These are phyloP conservation scores for Cyberlindnera euphorbiae DNA, from an alignment of 805 yeast species.

Conservation along the genomic window DNA sequence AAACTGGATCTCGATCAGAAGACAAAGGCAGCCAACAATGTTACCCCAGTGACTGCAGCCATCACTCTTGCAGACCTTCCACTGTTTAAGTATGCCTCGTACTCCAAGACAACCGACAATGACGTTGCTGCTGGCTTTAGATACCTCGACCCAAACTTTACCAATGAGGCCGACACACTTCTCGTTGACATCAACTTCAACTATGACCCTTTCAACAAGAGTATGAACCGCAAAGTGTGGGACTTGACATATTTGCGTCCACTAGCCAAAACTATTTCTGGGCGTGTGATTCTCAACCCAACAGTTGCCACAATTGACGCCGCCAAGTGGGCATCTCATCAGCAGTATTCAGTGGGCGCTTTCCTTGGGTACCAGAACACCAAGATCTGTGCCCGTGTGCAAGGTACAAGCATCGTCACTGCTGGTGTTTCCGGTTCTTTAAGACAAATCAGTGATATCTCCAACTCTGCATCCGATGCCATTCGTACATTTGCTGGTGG, in stretches of 20 bases:
- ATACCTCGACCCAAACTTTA: slow-evolving; percentile 40
- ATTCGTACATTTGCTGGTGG: slow-evolving; percentile 52
- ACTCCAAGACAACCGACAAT: slow-evolving; percentile 31
- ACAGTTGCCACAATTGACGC: slow-evolving; percentile 44
- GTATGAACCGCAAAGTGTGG: slow-evolving; percentile 42
- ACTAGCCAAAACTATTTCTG: slow-evolving; percentile 37
- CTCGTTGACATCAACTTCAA: slow-evolving; percentile 41
- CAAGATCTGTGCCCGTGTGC: slow-evolving; percentile 20
- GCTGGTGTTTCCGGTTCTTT: slow-evolving; percentile 59
- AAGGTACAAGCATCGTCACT: slow-evolving; percentile 27
- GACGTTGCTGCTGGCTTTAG: slow-evolving; percentile 31
- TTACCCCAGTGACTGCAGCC: slow-evolving; percentile 37
- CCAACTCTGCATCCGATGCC: slow-evolving; percentile 49
- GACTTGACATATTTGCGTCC: slow-evolving; percentile 45
- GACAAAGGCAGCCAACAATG: slow-evolving; percentile 1
- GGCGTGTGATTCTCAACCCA: slow-evolving; percentile 44
- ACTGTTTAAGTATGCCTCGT: slow-evolving; percentile 27
- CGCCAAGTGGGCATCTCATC: slow-evolving; percentile 45
- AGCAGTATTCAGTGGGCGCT: slow-evolving; percentile 43
- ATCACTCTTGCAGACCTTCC: slow-evolving; percentile 36
- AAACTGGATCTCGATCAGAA: slow-evolving; percentile 36
- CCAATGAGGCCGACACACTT: slow-evolving; percentile 56
- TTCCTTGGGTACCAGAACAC: slow-evolving; percentile 43
- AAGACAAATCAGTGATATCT: slow-evolving; percentile 50
- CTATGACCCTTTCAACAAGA: slow-evolving; percentile 43